These are phyloP conservation scores for Candida parachauliodes DNA, from an alignment of 805 yeast species.

Conservation along the genomic window DNA sequence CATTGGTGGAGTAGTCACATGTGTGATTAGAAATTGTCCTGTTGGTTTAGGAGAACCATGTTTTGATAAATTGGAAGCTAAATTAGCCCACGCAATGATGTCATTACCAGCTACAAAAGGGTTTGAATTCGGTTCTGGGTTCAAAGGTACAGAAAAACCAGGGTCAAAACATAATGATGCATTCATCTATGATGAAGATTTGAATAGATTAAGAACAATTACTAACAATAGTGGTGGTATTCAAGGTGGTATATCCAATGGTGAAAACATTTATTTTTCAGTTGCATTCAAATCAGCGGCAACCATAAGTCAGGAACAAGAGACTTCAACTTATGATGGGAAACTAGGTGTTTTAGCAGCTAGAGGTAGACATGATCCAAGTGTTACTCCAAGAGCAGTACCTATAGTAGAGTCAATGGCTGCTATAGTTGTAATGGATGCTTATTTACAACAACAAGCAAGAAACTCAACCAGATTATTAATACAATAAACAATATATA, in stretches of 20 bases:
- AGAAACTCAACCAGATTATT: slow-evolving; percentile 45
- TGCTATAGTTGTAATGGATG: slow-evolving; percentile 88
- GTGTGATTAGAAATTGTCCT: slow-evolving; percentile 92
- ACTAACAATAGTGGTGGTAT: slow-evolving; percentile 96
- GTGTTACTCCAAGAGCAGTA: slow-evolving; percentile 96
- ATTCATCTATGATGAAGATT: slow-evolving; percentile 58
- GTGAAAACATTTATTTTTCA: slow-evolving; percentile 90
- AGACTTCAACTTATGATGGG: slow-evolving; percentile 87
- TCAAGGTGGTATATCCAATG: slow-evolving; percentile 97
- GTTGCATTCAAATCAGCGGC: slow-evolving; percentile 99
- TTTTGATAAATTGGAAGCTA: slow-evolving; percentile 94
- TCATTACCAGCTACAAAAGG: slow-evolving; percentile 98
- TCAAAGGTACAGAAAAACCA: slow-evolving; percentile 81
- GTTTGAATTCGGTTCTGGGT: slow-evolving; percentile 96
- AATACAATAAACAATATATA: neutral
- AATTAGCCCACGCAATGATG: slow-evolving; percentile 95
- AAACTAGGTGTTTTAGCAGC: slow-evolving; percentile 85
- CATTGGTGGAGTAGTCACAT: slow-evolving; percentile 96
- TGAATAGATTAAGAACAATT: slow-evolving; percentile 69
- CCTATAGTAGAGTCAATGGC: slow-evolving; percentile 99
- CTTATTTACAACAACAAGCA: slow-evolving; percentile 78
- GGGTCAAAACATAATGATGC: slow-evolving; percentile 95
- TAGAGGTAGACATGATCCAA: slow-evolving; percentile 97
- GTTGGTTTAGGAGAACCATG: slow-evolving; percentile 97
- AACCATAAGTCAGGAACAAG: slow-evolving; percentile 90